Conservation (phyloP, 2,329 filamentous ascomycete species). For the Aspergillus aculeatinus region DNA sequence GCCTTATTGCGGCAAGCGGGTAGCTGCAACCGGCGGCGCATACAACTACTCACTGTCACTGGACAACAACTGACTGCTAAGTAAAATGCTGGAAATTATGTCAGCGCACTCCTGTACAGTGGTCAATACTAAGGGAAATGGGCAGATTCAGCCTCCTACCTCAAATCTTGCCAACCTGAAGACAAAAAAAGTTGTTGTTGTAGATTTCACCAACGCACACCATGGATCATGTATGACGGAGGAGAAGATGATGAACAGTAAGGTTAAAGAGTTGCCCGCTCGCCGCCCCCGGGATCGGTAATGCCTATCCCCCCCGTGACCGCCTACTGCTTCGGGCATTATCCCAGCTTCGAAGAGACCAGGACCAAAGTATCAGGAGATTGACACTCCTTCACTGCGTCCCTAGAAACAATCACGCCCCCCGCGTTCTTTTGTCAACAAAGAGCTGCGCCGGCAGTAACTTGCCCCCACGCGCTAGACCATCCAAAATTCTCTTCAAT, state of each 20-base stretch:
- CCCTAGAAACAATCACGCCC: constrained; percentile 9
- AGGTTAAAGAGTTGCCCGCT: neutral
- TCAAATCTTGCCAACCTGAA: neutral
- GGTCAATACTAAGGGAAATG: no score
- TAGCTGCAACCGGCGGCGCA: neutral
- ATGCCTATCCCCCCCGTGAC: constrained; percentile 2
- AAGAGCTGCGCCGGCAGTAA: constrained; percentile 14
- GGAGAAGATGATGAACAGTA: neutral
- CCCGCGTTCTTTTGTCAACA: constrained; percentile 11
- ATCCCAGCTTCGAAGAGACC: constrained; percentile 16
- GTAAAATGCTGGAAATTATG: neutral
- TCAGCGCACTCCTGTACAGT: neutral
- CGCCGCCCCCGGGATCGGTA: neutral
- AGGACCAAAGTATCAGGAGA: constrained; percentile 17
- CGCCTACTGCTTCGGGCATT: constrained; percentile 13
- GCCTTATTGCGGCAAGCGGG: neutral
- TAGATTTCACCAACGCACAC: neutral
- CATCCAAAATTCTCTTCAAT: neutral
- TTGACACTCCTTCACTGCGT: constrained; percentile 13
- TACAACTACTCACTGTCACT: neutral
- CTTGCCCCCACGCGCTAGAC: neutral
- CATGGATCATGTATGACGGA: neutral
- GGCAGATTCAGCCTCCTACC: neutral
- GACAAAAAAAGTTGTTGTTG: neutral
- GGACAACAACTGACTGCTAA: neutral